phyloP scores from a whole-genome alignment of 352 stramenopile genomes.

The Elongisporangium senticosum region DNA sequence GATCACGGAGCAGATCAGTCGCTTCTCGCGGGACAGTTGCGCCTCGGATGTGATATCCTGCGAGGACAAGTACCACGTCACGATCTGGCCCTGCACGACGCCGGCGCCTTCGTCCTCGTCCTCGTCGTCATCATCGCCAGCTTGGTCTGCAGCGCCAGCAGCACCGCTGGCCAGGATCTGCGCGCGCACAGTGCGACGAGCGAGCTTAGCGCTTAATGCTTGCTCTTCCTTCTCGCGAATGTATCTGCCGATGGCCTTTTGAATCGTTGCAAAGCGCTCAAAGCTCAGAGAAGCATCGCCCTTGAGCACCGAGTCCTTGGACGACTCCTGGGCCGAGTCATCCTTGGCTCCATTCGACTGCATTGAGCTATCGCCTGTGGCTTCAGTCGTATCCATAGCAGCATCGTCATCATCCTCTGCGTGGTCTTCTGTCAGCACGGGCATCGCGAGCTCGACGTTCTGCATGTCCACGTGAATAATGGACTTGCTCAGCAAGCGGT shows the following conservation, averaged over 20 bases:
- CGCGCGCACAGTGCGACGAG: conserved; percentile 26
- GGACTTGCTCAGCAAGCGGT: conserved; percentile 95
- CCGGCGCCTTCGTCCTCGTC: conserved; percentile 54
- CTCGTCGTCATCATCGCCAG: conserved; percentile 28
- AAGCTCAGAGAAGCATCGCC: conserved; percentile 50
- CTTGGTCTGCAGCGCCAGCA: conserved; percentile 3
- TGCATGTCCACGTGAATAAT: conserved; percentile 99
- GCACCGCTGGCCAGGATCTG: conserved; percentile 8
- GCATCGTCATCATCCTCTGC: conserved; percentile 60
- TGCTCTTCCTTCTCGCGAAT: conserved; percentile 81
- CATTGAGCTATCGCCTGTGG: conserved; percentile 1
- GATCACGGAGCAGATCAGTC: conserved; percentile 78
- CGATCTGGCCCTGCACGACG: conserved; percentile 71
- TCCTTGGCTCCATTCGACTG: not conserved
- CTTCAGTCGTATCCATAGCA: conserved; percentile 12
- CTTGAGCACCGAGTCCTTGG: not conserved
- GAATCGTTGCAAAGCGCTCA: conserved; percentile 76
- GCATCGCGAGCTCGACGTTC: conserved; percentile 91
- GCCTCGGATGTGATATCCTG: conserved; percentile 84
- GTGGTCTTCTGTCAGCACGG: conserved; percentile 20
- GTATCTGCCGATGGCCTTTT: conserved; percentile 69
- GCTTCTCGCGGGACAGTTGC: conserved; percentile 71
- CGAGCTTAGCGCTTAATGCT: conserved; percentile 37
- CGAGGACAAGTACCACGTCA: conserved; percentile 80
- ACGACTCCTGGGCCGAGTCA: not conserved